These are phyloP conservation scores for Pythium dissotocum DNA, from an alignment of 352 stramenopile genomes.

Conservation along the genomic window DNA sequence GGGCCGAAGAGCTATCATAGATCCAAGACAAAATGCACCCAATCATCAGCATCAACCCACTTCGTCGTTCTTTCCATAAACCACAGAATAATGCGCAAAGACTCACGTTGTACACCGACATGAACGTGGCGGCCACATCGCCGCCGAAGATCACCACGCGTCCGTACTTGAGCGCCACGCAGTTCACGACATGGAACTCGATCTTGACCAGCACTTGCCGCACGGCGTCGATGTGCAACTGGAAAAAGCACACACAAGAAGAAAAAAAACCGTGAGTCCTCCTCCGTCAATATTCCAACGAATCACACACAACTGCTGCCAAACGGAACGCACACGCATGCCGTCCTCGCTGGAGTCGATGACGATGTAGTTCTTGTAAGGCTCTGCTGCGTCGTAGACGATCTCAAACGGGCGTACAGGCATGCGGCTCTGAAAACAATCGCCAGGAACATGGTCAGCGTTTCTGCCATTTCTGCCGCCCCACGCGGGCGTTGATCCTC, in stretches of 20 bases:
- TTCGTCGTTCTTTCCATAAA: not conserved
- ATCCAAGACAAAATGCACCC: not conserved
- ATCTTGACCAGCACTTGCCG: constrained; percentile 68
- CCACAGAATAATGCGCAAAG: not conserved
- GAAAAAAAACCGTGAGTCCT: no score
- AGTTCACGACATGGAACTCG: constrained; percentile 82
- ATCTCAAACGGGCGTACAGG: constrained; percentile 79
- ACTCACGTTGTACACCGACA: constrained; percentile 86
- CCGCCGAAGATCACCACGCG: constrained; percentile 84
- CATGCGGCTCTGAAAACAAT: constrained; percentile 48
- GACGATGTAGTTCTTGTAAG: constrained; percentile 60
- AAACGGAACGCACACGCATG: constrained; percentile 38
- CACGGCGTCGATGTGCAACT: constrained; percentile 73
- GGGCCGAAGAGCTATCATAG: constrained; percentile 69
- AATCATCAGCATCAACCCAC: not conserved
- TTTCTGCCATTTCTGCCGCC: not conserved
- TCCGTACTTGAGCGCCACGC: constrained; percentile 76
- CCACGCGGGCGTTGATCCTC: not conserved
- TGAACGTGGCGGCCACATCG: constrained; percentile 77
- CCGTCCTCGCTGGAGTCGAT: constrained; percentile 76
- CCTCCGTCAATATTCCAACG: not conserved
- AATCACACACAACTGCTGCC: not conserved
- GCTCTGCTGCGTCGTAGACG: constrained; percentile 63
- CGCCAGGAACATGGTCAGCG: not conserved
- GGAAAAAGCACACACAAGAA: not conserved